Percentiles rank a stretch among this genome's conserved stretches.
These are phyloP conservation scores for Akanthomyces muscarius DNA, from an alignment of 2,329 filamentous ascomycete genomes.

Conservation along the genomic window DNA sequence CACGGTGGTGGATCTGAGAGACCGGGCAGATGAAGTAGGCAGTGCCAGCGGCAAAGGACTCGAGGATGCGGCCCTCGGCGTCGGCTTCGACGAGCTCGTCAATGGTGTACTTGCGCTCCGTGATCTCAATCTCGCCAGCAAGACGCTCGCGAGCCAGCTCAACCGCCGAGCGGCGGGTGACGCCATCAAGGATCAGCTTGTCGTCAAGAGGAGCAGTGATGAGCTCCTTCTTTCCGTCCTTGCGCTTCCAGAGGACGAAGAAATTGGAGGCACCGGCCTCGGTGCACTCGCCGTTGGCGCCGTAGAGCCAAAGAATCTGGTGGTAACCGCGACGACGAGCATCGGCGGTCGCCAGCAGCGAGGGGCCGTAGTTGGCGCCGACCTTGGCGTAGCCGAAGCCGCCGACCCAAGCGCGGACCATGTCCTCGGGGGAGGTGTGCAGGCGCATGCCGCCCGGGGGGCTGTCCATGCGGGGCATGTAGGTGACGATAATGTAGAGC, in stretches of 20 bases:
- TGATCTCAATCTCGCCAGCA: slow-evolving; percentile 58
- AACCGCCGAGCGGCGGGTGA: slow-evolving; percentile 78
- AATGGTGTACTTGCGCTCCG: slow-evolving; percentile 82
- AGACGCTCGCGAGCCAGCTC: slow-evolving; percentile 66
- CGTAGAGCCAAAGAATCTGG: slow-evolving; percentile 94
- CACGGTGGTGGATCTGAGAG: slow-evolving; percentile 64
- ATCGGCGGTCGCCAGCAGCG: slow-evolving; percentile 71
- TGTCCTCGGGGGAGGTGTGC: slow-evolving; percentile 74
- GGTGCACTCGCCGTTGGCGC: slow-evolving; percentile 70
- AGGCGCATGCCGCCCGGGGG: slow-evolving; percentile 62
- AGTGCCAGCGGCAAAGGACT: slow-evolving; percentile 84
- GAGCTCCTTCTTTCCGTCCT: slow-evolving; percentile 54
- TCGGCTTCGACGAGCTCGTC: slow-evolving; percentile 68
- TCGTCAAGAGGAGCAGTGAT: slow-evolving; percentile 81
- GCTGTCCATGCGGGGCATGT: slow-evolving; percentile 55
- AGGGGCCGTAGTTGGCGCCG: slow-evolving; percentile 89
- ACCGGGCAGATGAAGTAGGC: slow-evolving; percentile 72
- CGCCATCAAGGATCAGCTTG: slow-evolving; percentile 79
- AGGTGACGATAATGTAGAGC: slow-evolving; percentile 74
- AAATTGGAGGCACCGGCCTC: slow-evolving; percentile 93
- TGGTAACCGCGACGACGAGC: slow-evolving; percentile 71
- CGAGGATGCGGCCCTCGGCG: slow-evolving; percentile 71
- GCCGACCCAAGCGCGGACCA: slow-evolving; percentile 87
- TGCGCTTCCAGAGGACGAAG: slow-evolving; percentile 71
- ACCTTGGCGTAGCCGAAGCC: slow-evolving; percentile 91